Base-by-base conservation (phyloP, 192 early-diverging fungal genomes). In the Linnemannia hyalina region DNA sequence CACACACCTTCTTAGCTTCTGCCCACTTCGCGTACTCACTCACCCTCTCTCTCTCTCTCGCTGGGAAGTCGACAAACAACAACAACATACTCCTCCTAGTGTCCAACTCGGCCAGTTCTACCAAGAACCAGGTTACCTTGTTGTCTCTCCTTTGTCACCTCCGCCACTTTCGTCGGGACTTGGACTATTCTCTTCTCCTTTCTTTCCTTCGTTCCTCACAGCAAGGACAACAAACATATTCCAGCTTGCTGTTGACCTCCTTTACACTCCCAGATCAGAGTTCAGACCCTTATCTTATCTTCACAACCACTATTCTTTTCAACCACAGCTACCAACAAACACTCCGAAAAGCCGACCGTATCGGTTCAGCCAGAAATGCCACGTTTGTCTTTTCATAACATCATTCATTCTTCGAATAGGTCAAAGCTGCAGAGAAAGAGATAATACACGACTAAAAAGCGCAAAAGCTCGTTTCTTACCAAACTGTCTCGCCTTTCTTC, bases 231-330 rank as follows among this genome's bases (percentile, higher is more conserved):
- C 57, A 60, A 65, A 65, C 60, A 65, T 32, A 29, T 65, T 32
- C 60, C 29, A 65, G 13, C 26, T 65, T 4, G 6, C 11, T 35
- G 13, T 9, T 65, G 23, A 3, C 11, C n/a, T 32, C 26, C 13
- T 29, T 8, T 26, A 32, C 29, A 65, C 13, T 6, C 60, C 13
- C 60, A 65, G 60, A 65, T 65, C 60, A 65, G 60, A 65, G 60
- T 65, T 65, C 60, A 65, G 60, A 65, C 60, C 60, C 60, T 65
- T 65, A 65, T 65, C 60, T 65, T 65, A 65, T 65, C 60, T 16
- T 32, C 60, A 32, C 29, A 29, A 65, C n/a, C 49, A 11, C 26
- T 32, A 26, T 32, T 26, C 16, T 32, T 65, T 65, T 65, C 60
- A 65, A 65, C 60, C n/a, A 65, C 60, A 65, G 60, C 60, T 29